Evolutionary conservation across 164 flowering plant genomes (phyloP).

Genomic region (Vitis riparia): DNA sequence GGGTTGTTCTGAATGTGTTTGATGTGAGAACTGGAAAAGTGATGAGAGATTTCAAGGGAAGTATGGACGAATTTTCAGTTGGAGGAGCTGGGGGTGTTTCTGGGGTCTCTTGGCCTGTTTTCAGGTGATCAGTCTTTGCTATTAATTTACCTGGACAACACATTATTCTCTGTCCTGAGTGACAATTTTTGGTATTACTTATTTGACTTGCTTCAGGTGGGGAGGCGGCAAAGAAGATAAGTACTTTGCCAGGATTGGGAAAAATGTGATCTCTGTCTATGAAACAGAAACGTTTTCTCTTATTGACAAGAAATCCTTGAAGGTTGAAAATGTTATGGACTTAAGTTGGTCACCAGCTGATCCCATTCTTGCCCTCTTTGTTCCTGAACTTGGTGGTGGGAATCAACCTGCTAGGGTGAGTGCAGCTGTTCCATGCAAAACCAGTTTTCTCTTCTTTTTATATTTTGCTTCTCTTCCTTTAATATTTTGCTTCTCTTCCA

Average conservation of each 20-base stretch:
- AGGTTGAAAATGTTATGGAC: conserved; percentile 90
- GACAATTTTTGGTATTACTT: not conserved
- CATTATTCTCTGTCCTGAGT: not conserved
- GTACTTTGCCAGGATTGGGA: conserved; percentile 90
- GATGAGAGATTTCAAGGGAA: conserved; percentile 92
- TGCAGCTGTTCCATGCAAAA: not conserved
- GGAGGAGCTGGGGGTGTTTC: conserved; percentile 89
- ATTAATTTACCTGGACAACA: not conserved
- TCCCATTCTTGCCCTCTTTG: conserved; percentile 85
- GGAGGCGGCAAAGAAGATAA: conserved; percentile 91
- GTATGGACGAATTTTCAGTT: conserved; percentile 88
- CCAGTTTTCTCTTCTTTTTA: not conserved
- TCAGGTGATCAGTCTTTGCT: conserved; percentile 47
- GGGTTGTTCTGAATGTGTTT: conserved; percentile 81
- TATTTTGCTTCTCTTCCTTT: not conserved
- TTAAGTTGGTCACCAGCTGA: conserved; percentile 95
- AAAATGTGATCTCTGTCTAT: conserved; percentile 83
- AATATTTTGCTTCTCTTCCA: not conserved
- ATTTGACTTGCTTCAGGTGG: conserved; percentile 58
- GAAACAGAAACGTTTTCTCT: conserved; percentile 94
- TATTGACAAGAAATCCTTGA: conserved; percentile 88
- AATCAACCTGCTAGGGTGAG: conserved; percentile 98
- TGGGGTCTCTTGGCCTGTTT: conserved; percentile 93
- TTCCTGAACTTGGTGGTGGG: conserved; percentile 98
- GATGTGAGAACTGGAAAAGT: conserved; percentile 90